Conservation (phyloP, 345 rosid genomes). For the Hypericum androsaemum region DNA sequence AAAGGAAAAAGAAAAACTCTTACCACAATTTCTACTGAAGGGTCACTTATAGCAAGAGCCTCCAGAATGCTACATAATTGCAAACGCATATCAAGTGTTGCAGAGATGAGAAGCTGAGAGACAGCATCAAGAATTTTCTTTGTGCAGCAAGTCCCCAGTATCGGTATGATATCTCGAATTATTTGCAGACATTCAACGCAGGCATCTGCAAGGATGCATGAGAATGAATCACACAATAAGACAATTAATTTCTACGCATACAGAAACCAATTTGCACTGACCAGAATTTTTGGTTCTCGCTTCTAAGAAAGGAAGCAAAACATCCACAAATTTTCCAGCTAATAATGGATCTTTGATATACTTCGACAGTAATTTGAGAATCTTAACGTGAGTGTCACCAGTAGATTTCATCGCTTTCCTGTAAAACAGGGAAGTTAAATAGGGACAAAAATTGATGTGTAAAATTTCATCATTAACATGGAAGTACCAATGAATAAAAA, state of each 20-base stretch:
- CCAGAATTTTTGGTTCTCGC: constrained; percentile 49
- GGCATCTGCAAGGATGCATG: constrained; percentile 38
- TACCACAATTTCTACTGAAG: constrained; percentile 57
- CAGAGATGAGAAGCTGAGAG: constrained; percentile 62
- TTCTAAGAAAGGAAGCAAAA: constrained; percentile 55
- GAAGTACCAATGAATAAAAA: neutral
- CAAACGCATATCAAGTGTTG: constrained; percentile 46
- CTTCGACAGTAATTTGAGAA: constrained; percentile 58
- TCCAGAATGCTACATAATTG: constrained; percentile 62
- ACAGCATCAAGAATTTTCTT: constrained; percentile 37
- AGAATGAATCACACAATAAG: constrained; percentile 2
- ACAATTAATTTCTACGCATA: neutral
- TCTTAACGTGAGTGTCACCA: constrained; percentile 46
- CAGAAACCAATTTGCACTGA: constrained; percentile 17
- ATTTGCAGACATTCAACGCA: constrained; percentile 44
- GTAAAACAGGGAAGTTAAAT: constrained; percentile 4
- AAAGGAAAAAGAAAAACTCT: constrained; percentile 16
- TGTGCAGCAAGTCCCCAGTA: constrained; percentile 36
- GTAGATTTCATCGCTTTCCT: constrained; percentile 66
- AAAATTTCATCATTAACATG: neutral
- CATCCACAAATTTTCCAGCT: constrained; percentile 52
- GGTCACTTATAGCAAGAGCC: constrained; percentile 56
- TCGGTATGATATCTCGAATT: constrained; percentile 45
- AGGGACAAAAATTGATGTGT: neutral
- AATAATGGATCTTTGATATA: constrained; percentile 38